Percentiles rank a stretch among this genome's conserved stretches.
Evolutionary conservation across 2,329 filamentous ascomycete species (phyloP).

Genomic region (Colletotrichum destructivum): DNA sequence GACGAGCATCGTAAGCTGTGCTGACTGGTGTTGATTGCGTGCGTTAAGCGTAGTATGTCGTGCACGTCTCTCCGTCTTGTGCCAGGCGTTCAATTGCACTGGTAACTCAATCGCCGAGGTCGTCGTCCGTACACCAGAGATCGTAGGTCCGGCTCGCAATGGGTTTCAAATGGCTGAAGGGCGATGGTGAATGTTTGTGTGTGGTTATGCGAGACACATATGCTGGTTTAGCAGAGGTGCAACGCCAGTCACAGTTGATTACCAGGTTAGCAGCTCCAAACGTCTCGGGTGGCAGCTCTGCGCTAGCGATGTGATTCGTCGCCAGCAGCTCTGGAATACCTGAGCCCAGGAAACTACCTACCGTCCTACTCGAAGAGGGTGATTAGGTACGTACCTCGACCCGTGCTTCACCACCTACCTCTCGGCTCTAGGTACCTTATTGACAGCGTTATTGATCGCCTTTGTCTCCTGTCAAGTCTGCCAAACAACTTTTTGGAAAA

Average conservation of each 20-base stretch:
- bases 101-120: neutral
- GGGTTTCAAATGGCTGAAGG: conserved; percentile 6
- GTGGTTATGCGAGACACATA: conserved; percentile 31
- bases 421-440: too few species aligned
- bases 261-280: conserved; percentile 41
- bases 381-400: conserved; percentile 29
- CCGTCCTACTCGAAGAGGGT: neutral
- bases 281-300: conserved; percentile 39
- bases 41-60: conserved; percentile 27
- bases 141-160: conserved; percentile 6
- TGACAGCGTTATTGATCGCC: too few species aligned
- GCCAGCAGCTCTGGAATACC: neutral
- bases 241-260: conserved; percentile 33
- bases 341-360: conserved; percentile 4
- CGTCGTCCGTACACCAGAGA: neutral
- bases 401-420: conserved; percentile 5
- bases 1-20: conserved; percentile 81
- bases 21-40: conserved; percentile 23
- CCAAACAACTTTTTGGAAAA: neutral
- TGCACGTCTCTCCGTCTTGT: conserved; percentile 1
- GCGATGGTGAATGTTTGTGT: neutral
- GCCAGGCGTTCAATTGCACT: conserved; percentile 19
- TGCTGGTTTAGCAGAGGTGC: conserved; percentile 28
- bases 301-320: conserved; percentile 40
- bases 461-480: too few species aligned